A percentile compares a stretch with the other conserved stretches of the same genome.
phyloP scores from a whole-genome alignment of 768 basidiomycete genomes.

The Boletus reticuloceps region DNA sequence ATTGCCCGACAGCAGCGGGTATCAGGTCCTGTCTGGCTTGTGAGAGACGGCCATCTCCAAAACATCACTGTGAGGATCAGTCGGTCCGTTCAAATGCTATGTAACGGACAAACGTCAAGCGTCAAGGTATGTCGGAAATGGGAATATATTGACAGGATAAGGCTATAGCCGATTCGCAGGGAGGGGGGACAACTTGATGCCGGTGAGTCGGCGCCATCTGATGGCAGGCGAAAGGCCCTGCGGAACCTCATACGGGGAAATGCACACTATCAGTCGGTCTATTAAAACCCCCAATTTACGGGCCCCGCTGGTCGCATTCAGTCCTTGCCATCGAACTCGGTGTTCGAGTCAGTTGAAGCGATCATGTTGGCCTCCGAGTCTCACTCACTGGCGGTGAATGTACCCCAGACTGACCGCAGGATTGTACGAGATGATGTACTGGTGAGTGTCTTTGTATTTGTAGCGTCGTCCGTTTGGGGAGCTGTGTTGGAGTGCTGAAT shows the following conservation, averaged over 20 bases:
- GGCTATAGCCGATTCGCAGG: no score
- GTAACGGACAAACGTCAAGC: neutral
- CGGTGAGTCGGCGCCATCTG: slow-evolving; percentile 8
- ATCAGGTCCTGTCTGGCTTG: neutral
- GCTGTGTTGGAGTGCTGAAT: slow-evolving; percentile 2
- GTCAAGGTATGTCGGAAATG: neutral
- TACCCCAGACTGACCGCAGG: neutral
- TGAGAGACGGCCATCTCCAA: neutral
- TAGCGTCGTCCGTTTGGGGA: neutral
- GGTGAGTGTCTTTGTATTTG: slow-evolving; percentile 8
- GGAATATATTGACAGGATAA: neutral
- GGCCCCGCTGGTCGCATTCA: neutral
- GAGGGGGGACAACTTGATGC: neutral
- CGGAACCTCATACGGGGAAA: slow-evolving; percentile 2
- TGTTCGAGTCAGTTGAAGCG: no score
- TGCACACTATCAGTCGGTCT: neutral
- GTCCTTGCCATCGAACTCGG: neutral
- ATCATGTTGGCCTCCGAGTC: slow-evolving; percentile 1
- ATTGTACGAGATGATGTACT: neutral
- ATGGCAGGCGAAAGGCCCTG: slow-evolving; percentile 1
- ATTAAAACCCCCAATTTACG: slow-evolving; percentile 3
- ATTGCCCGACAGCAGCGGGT: neutral
- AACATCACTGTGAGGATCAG: neutral
- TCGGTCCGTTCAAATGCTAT: neutral
- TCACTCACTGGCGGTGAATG: neutral